Percentiles rank a stretch among this genome's conserved stretches.
Conservation (phyloP, 352 stramenopile genomes). For the Globisporangium solare region DNA sequence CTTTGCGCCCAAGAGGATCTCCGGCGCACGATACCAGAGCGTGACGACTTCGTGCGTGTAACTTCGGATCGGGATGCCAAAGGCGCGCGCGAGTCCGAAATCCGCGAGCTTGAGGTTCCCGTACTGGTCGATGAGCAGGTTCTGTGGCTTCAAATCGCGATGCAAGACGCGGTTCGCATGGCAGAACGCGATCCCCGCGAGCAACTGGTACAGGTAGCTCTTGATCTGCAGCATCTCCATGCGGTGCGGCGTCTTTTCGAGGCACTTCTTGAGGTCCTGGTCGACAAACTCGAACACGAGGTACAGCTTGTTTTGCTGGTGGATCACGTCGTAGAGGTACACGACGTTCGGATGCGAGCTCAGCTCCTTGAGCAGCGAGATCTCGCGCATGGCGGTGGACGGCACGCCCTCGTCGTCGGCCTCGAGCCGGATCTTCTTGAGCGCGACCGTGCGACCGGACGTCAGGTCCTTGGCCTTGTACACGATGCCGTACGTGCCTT, state of each 20-base stretch:
- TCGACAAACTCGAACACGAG: slow-evolving; percentile 87
- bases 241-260: slow-evolving; percentile 91
- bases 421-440: slow-evolving; percentile 92
- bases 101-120: slow-evolving; percentile 90
- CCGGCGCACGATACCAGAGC: slow-evolving; percentile 94
- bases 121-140: slow-evolving; percentile 89
- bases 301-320: slow-evolving; percentile 86
- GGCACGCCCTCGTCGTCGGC: slow-evolving; percentile 97
- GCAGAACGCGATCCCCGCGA: slow-evolving; percentile 90
- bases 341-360: slow-evolving; percentile 94
- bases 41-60: slow-evolving; percentile 96
- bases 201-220: slow-evolving; percentile 78
- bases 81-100: slow-evolving; percentile 90
- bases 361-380: slow-evolving; percentile 94
- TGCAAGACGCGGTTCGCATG: slow-evolving; percentile 96
- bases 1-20: slow-evolving; percentile 92
- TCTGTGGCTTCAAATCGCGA: slow-evolving; percentile 98
- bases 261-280: slow-evolving; percentile 82
- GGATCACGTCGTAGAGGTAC: slow-evolving; percentile 77
- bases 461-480: slow-evolving; percentile 94
- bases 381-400: slow-evolving; percentile 96
- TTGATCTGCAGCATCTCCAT: slow-evolving; percentile 82
- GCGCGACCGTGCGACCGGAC: slow-evolving; percentile 89
- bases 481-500: slow-evolving; percentile 96
- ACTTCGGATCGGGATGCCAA: slow-evolving; percentile 77